Evolutionary conservation across 1,284 basidiomycete genomes (phyloP), one percentile per base, ranked within the genome.

Genomic region (Sporisorium scitamineum): DNA sequence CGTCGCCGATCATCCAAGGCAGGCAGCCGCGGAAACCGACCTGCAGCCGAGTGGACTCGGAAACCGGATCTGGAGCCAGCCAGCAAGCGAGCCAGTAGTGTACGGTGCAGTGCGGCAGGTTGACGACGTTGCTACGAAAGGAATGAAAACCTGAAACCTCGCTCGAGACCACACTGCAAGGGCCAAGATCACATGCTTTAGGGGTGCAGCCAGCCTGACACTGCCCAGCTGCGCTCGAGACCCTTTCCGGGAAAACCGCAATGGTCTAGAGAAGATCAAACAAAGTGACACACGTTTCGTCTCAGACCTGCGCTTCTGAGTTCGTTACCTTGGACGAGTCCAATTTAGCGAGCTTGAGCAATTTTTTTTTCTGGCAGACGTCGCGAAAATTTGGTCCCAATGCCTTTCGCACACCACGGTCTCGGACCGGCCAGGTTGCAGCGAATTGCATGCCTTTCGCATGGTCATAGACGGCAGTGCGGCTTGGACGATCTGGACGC

Each of bases 131-230:
- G n/a, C 6, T n/a, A n/a, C n/a, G n/a, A n/a, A n/a, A n/a, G n/a
- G n/a, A 20, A 42, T 8, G 8, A 20, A 20, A 47, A 31, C 9
- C 10, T 9, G 29, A 27, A 31, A 29, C 3, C n/a, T 31, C 27
- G 27, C 48, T 31, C 27, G 20, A 20, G 26, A 50, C 10, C 29
- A 31, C 8, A n/a, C 48, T 50, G 48, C 48, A 50, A 50, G 48
- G 48, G 48, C 18, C 48, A 18, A 31, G 29, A 31, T 50, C 48
- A 50, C 48, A 50, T 50, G 48, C 48, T 31, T 27, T n/a, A 18
- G 10, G 24, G 47, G 26, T n/a, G 16, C 26, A 18, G 45, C 45
- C 26, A 29, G 27, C 29, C n/a, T 32, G 48, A 48, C 26, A 18
- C 29, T 41, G 32, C 22, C 22, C 18, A n/a, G n/a, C 14, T 16